Base-by-base conservation (phyloP, 108 stramenopile species). In the Nannochloropsis salina region DNA sequence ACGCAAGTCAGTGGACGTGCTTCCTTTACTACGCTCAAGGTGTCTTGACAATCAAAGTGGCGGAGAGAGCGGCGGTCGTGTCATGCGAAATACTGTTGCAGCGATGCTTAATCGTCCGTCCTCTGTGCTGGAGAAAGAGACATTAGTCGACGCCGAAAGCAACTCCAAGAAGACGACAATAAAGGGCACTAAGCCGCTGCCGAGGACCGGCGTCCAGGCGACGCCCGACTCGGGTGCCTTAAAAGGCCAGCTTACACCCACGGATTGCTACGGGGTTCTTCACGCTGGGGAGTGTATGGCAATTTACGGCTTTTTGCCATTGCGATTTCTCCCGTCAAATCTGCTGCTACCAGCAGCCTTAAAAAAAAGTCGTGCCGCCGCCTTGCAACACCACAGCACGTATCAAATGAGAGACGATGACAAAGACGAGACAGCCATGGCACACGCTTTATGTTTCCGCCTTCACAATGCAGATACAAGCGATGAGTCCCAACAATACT, bases 391-490 rank as follows among this genome's bases (percentile, higher is more conserved):
- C 15, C 61, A 15, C 15, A 15, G n/a, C 61, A 74, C 8, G n/a
- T n/a, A n/a, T 74, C 61, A 74, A 74, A n/a, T 74, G 3, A 74
- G n/a, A n/a, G 61, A 74, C 8, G 61, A 74, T 15, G 61, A 74
- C 61, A 74, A 74, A 6, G 61, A 74, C 61, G 61, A 74, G 20
- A 15, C 61, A n/a, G 15, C 61, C 15, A n/a, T 74, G 61, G 61
- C 61, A n/a, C 61, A n/a, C n/a, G 61, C 61, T n/a, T n/a, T 74
- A n/a, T 74, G 61, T n/a, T 74, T 74, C 61, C 61, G 61, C 61
- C 61, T 74, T 8, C 61, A 74, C 61, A n/a, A 74, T 8, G n/a
- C 61, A 15, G 2, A 74, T n/a, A n/a, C 61, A n/a, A 15, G 61
- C 61, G 61, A 74, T 3, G 61, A 74, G 61, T n/a, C n/a, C 2